phyloP scores from a whole-genome alignment of 345 rosid genomes.

The Eucalyptus regnans region DNA sequence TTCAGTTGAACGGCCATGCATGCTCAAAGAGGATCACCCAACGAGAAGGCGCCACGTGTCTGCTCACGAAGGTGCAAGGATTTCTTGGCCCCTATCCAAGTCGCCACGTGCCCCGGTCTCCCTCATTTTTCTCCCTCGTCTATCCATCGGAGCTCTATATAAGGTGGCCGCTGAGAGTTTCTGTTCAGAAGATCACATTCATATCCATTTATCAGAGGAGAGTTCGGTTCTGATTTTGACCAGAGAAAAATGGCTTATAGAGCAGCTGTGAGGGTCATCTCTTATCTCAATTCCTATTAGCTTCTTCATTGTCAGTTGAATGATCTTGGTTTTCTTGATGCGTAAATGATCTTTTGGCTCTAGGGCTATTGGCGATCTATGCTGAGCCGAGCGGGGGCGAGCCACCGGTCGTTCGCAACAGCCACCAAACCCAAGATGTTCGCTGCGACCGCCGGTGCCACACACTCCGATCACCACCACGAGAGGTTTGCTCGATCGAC shows the following conservation, averaged over 20 bases:
- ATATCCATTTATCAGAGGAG: neutral
- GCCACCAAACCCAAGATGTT: slow-evolving; percentile 14
- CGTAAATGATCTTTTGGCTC: neutral
- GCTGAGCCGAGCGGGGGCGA: slow-evolving; percentile 4
- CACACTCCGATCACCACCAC: neutral
- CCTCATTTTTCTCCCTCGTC: neutral
- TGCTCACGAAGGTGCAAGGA: neutral
- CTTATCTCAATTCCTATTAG: neutral
- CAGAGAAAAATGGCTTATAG: slow-evolving; percentile 17
- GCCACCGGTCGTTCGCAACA: slow-evolving; percentile 16
- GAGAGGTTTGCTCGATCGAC: neutral
- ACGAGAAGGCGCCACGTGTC: neutral
- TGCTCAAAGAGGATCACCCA: neutral
- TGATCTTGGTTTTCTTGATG: neutral
- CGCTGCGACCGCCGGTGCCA: slow-evolving; percentile 6
- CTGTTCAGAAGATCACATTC: neutral
- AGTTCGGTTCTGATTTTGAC: neutral
- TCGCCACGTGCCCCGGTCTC: neutral
- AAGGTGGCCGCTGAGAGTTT: neutral
- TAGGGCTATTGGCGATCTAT: slow-evolving; percentile 34
- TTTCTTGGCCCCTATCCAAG: neutral
- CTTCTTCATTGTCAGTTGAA: neutral
- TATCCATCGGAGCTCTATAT: neutral
- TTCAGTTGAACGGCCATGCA: neutral
- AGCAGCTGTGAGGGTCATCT: slow-evolving; percentile 18